Evolutionary conservation across 805 yeast genomes (phyloP), one percentile per base, ranked within the genome.

Genomic region (Priceomyces castillae): DNA sequence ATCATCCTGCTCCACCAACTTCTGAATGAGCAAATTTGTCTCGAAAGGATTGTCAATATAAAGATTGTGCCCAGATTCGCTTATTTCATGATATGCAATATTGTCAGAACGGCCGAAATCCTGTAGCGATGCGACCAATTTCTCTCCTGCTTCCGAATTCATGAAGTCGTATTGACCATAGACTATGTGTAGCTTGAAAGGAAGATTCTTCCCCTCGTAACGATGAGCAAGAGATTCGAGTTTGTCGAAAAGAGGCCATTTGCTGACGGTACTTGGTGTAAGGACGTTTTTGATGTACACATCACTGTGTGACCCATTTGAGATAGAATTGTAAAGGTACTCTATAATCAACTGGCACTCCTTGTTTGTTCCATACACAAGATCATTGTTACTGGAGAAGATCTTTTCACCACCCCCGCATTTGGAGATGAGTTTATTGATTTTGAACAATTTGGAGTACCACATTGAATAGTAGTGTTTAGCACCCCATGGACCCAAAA

Each of bases 101-200:
- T 48, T 48, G 30, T 54, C 53, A 19, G 51, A 48, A 10, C 36
- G 6, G 36, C 57, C 46, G 25, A 49, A 50, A 3, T 26, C 36
- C 30, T 59, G 58, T 25, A 67, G 45, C 10, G 50, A 39, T 2
- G 53, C 46, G n/a, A 56, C 62, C 41, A 71, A 48, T 35, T 57
- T 62, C 16, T 49, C 43, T 4, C 85, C 85, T 0, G 84, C 84
- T 33, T 67, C 71, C 1, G 72, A 61, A 53, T 80, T 74, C 94
- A 85, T 86, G 73, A 86, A 86, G 56, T 86, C 95, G 49, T 71
- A 78, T 49, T 81, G 77, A 0, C 94, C 95, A 58, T 84, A 86
- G 7, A 77, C 54, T 59, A 80, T 66, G 51, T 80, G 58, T 2
- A 75, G 65, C 35, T 67, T 61, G 40, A 67, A 65, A 3, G 41